Base-by-base conservation (phyloP, 495 filamentous ascomycete species). In the Xylaria cubensis region DNA sequence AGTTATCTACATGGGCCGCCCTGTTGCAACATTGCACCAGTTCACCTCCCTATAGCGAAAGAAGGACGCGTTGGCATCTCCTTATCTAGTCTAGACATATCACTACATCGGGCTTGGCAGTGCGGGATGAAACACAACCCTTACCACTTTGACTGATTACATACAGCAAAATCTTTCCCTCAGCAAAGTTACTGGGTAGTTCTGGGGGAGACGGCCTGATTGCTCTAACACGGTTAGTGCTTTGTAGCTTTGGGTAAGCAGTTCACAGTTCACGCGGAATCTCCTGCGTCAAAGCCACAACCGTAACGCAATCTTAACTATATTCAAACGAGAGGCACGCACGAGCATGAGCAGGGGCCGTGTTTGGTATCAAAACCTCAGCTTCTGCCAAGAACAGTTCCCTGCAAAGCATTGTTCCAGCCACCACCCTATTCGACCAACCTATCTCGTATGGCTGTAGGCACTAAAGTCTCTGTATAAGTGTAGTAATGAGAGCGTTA, bases 31-130 rank as follows among this genome's bases (percentile, higher is more conserved):
- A 4, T 15, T 24, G n/a, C 10, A 26, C 10, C 39, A 24, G 41
- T 32, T 48, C 62, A 46, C 62, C 42, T 64, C 62, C 39, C 42
- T 26, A 46, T 19, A 26, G 39, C 26, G 62, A 48, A 32, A 34
- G 42, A 24, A 64, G 62, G 62, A 48, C 62, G 62, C 62, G 62
- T 64, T 64, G 62, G 32, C 42, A 64, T 64, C 4, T 64, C 62
- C 62, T 19, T 46, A 64, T 64, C 48, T 48, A 17, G 62, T n/a
- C 39, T 64, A 64, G 62, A 32, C 34, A 24, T 24, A 46, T 29
- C 62, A 34, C 42, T 48, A 29, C 26, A 26, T 42, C 42, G 9
- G 42, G 21, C 62, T 64, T 64, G 62, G 62, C 62, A 64, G 13
- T 48, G 41, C 13, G 62, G 24, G 62, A 64, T 64, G 62, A 64